Percentiles rank a stretch among this genome's conserved stretches.
phyloP scores from a whole-genome alignment of 106 monocot genomes.

The Dendrobium catenatum region DNA sequence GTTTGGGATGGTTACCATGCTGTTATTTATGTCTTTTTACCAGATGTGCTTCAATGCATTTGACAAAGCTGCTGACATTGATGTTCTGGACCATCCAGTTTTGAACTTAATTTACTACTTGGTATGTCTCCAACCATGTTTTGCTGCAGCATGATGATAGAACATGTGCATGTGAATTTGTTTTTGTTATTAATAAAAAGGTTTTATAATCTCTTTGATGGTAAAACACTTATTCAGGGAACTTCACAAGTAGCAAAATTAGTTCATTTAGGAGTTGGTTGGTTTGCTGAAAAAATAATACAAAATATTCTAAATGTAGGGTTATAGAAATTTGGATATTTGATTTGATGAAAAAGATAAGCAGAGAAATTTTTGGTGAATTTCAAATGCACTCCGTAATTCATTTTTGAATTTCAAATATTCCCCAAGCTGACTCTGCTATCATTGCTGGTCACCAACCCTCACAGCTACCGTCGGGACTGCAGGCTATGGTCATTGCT shows the following conservation, averaged over 20 bases:
- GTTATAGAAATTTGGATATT: too few relatives aligned
- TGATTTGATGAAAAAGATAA: too few relatives aligned
- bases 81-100: conserved; percentile 63
- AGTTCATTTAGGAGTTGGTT: not conserved
- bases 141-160: not conserved
- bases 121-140: conserved; percentile 18
- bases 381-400: too few relatives aligned
- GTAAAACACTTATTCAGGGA: not conserved
- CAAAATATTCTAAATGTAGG: too few relatives aligned
- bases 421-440: too few relatives aligned
- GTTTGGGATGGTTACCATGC: not conserved
- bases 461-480: too few relatives aligned
- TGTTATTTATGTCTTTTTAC: conserved; percentile 1
- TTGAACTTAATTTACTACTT: conserved; percentile 66
- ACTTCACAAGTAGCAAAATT: not conserved
- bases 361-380: too few relatives aligned
- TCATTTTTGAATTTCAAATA: too few relatives aligned
- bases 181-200: not conserved
- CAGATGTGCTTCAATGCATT: conserved; percentile 67
- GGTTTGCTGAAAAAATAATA: too few relatives aligned
- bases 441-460: too few relatives aligned
- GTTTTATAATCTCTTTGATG: not conserved
- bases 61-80: conserved; percentile 59
- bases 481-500: too few relatives aligned
- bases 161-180: not conserved